Evolutionary conservation across 176 grass and related monocot species (phyloP), one percentile per base, ranked within the genome.

Genomic region (Oryza glaberrima): DNA sequence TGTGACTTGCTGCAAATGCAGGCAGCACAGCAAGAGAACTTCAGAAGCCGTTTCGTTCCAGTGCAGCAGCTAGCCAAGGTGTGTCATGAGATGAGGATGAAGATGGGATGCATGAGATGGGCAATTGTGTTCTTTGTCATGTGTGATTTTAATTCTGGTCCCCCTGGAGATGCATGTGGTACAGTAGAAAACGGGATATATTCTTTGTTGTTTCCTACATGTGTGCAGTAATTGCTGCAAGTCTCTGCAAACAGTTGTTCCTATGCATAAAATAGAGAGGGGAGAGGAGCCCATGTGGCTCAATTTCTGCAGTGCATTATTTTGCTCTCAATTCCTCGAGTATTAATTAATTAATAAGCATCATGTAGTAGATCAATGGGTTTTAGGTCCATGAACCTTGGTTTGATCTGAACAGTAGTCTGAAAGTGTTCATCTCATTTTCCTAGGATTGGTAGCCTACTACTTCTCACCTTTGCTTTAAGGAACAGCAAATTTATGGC

Each of bases 121-220:
- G 17, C 23, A 26, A 22, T 20, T 63, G 72, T 35, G 72, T 35
- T 87, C 26, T 65, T 65, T 60, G 48, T 34, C 77, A 88, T 47
- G 72, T 47, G 72, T 77, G 70, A 48, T 81, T 81, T 76, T 43
- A 84, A 73, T 67, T 61, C 51, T 80, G 63, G 76, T 60, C 69
- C 79, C 79, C 75, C 45, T 45, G 6, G 72, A 46, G 56, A 86
- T 58, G 88, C 83, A 90, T 86, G 78, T 82, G 88, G 22, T 45
- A 44, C 66, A 44, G 67, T 71, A 65, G 32, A 66, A 66, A 81
- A 82, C 12, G 56, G 73, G 88, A 77, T 45, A 74, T 20, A 71
- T 79, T 54, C 56, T 67, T 85, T 47, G 49, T 51, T 70, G 66
- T 74, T 86, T 86, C 46, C 48, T 69, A 8, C 45, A 43, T 72